These are phyloP conservation scores for Boletus huronensis DNA, from an alignment of 768 basidiomycete species.

Conservation along the genomic window DNA sequence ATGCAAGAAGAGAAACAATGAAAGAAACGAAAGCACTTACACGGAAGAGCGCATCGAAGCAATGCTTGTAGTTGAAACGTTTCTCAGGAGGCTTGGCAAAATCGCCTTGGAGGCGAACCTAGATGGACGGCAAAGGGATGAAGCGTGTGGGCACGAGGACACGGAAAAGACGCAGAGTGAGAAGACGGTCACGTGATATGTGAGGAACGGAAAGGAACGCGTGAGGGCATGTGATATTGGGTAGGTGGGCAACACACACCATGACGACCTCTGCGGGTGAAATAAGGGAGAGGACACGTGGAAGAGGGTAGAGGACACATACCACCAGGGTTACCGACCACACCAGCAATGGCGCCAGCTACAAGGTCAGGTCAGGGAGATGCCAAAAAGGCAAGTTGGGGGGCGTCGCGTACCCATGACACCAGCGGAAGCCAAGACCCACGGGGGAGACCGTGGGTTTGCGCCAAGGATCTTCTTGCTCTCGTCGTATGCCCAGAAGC, in stretches of 20 bases:
- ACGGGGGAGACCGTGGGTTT: slow-evolving; percentile 62
- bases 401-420: slow-evolving; percentile 66
- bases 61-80: slow-evolving; percentile 87
- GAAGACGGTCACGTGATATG: slow-evolving; percentile 18
- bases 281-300: background rate
- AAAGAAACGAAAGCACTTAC: slow-evolving; percentile 43
- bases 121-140: background rate
- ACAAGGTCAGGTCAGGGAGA: background rate
- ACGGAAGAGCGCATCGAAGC: slow-evolving; percentile 81
- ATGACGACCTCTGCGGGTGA: slow-evolving; percentile 61
- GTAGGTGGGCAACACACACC: slow-evolving; percentile 33
- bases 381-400: background rate
- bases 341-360: slow-evolving; percentile 84
- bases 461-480: slow-evolving; percentile 82
- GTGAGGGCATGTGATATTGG: slow-evolving; percentile 16
- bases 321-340: slow-evolving; percentile 89
- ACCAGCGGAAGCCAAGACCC: slow-evolving; percentile 78
- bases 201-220: background rate
- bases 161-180: background rate
- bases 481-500: slow-evolving; percentile 94
- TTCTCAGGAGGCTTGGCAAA: slow-evolving; percentile 86
- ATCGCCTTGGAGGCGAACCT: slow-evolving; percentile 85
- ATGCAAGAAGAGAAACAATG: background rate
- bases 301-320: slow-evolving; percentile 25
- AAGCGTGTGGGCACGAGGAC: background rate